phyloP scores from a whole-genome alignment of 2,329 filamentous ascomycete species.

The Penicillium sp. region DNA sequence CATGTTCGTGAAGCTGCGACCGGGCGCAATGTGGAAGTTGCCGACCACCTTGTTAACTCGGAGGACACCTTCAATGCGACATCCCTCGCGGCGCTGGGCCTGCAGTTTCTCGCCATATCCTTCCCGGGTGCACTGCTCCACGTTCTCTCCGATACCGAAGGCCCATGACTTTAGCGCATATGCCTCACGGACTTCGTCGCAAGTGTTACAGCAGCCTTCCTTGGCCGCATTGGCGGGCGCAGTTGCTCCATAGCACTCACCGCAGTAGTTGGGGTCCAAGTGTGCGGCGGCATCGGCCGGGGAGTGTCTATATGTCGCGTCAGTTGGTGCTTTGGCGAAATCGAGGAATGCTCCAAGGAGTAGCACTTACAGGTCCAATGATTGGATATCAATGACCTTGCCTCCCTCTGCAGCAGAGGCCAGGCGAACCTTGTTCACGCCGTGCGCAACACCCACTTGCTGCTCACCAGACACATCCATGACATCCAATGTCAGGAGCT shows the following conservation, averaged over 20 bases:
- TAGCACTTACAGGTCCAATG: slow-evolving; percentile 64
- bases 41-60: slow-evolving; percentile 98
- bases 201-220: slow-evolving; percentile 92
- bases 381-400: slow-evolving; percentile 68
- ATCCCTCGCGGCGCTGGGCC: slow-evolving; percentile 85
- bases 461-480: slow-evolving; percentile 99
- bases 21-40: slow-evolving; percentile 97
- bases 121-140: slow-evolving; percentile 93
- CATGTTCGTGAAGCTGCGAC: slow-evolving; percentile 91
- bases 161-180: slow-evolving; percentile 90
- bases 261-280: slow-evolving; percentile 89
- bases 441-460: slow-evolving; percentile 90
- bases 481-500: slow-evolving; percentile 92
- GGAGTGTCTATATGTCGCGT: slow-evolving; percentile 55
- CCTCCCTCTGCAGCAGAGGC: slow-evolving; percentile 72
- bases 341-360: neutral
- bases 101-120: slow-evolving; percentile 90
- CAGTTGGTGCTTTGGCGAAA: neutral
- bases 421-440: slow-evolving; percentile 86
- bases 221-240: slow-evolving; percentile 72
- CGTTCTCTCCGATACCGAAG: slow-evolving; percentile 86
- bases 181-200: slow-evolving; percentile 92
- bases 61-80: slow-evolving; percentile 86
- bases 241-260: slow-evolving; percentile 84
- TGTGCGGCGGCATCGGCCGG: slow-evolving; percentile 70